Conservation (phyloP, 805 yeast genomes). For the Candida qinlingensis region DNA sequence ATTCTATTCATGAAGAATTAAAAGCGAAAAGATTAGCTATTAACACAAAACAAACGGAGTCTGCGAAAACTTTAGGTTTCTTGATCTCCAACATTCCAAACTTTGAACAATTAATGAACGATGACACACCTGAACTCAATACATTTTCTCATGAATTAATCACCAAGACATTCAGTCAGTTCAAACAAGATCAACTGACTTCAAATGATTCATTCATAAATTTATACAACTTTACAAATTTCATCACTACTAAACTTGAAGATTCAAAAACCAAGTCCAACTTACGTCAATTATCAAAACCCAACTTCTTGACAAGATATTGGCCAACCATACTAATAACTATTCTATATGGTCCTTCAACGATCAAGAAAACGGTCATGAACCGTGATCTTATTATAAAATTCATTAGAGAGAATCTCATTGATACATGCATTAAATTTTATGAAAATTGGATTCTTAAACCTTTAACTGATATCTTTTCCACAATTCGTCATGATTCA, state of each 20-base stretch:
- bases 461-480: conserved; percentile 67
- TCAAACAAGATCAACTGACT: no score
- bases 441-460: conserved; percentile 76
- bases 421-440: conserved; percentile 64
- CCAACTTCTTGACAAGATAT: conserved; percentile 42
- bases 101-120: conserved; percentile 8
- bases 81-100: conserved; percentile 30
- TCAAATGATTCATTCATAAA: not conserved
- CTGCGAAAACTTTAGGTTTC: conserved; percentile 33
- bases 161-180: not conserved
- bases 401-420: conserved; percentile 54
- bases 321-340: conserved; percentile 57
- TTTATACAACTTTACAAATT: not conserved
- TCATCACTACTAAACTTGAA: not conserved
- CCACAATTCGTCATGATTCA: conserved; percentile 82
- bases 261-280: not conserved
- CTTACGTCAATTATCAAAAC: conserved; percentile 24
- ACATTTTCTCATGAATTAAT: not conserved
- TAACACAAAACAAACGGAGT: conserved; percentile 23
- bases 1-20: conserved; percentile 28
- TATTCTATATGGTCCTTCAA: conserved; percentile 48
- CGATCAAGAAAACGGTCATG: conserved; percentile 37
- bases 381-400: conserved; percentile 47
- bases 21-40: conserved; percentile 18
- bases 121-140: not conserved